A percentile compares a stretch with the other conserved stretches of the same genome.
Evolutionary conservation across 352 stramenopile species (phyloP).

Genomic region (Achlya hypogyna): DNA sequence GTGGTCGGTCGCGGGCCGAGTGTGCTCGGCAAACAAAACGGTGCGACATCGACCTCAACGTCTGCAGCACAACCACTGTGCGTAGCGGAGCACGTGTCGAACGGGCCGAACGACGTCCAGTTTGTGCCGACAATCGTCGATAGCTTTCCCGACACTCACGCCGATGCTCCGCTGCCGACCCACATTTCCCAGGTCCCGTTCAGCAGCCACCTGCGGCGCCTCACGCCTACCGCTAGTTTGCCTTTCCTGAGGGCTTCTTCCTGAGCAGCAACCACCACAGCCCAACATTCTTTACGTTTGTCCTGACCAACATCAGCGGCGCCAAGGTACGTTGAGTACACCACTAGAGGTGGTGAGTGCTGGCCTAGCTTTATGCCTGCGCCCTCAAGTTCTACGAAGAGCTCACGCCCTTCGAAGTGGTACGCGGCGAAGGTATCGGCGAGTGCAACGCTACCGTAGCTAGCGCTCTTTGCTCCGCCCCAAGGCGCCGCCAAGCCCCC

Average conservation of each 20-base stretch:
- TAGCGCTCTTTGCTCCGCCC: not conserved
- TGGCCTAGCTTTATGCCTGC: constrained; percentile 45
- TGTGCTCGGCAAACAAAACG: constrained; percentile 30
- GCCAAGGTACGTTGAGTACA: constrained; percentile 39
- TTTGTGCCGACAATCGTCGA: constrained; percentile 61
- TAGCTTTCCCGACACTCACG: constrained; percentile 47
- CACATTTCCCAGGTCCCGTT: constrained; percentile 34
- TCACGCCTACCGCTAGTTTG: constrained; percentile 34
- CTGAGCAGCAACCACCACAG: constrained; percentile 45
- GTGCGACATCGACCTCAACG: constrained; percentile 27
- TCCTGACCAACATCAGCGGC: constrained; percentile 72
- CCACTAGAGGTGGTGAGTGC: no score
- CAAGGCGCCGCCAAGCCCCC: not conserved
- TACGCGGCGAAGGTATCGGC: no score
- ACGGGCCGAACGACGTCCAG: constrained; percentile 55
- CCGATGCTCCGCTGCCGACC: constrained; percentile 44
- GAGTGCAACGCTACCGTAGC: not conserved
- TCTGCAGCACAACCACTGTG: not conserved
- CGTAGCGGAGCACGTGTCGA: constrained; percentile 56
- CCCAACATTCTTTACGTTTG: constrained; percentile 74
- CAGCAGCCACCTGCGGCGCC: not conserved
- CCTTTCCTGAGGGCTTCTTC: constrained; percentile 64
- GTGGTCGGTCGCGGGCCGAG: constrained; percentile 29
- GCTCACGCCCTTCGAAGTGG: constrained; percentile 65
- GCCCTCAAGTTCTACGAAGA: constrained; percentile 78